A percentile compares a stretch with the other conserved stretches of the same genome.
Conservation (phyloP, 805 yeast genomes). For the Myxozyma monticola region DNA sequence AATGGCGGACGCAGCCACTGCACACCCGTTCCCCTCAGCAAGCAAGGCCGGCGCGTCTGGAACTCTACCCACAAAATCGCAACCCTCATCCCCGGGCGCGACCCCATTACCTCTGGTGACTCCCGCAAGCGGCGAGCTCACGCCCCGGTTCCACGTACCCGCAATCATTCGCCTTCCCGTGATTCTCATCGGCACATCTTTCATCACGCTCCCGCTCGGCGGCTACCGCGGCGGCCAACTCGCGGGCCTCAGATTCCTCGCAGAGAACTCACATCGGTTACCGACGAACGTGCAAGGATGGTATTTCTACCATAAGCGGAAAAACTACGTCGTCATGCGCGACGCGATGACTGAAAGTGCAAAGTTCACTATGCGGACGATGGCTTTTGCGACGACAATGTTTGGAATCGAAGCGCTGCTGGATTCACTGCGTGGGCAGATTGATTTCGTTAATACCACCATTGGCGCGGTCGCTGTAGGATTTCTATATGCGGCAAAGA, state of each 20-base stretch:
- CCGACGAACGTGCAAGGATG: conserved; percentile 80
- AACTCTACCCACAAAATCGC: no score
- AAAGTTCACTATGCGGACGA: conserved; percentile 2
- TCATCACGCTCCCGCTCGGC: conserved; percentile 45
- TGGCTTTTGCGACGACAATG: conserved; percentile 9
- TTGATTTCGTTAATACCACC: conserved; percentile 65
- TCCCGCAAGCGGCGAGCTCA: no score
- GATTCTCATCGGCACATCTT: conserved; percentile 2
- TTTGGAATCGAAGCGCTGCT: conserved; percentile 61
- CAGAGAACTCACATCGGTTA: conserved; percentile 78
- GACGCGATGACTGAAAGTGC: conserved; percentile 45
- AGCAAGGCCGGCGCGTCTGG: no score
- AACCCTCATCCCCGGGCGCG: no score
- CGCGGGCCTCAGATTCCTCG: conserved; percentile 62
- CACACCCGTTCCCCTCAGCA: no score
- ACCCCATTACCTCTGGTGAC: no score
- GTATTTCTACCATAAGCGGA: conserved; percentile 84
- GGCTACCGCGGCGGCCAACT: conserved; percentile 57
- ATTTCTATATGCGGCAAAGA: conserved; percentile 49
- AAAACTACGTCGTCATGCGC: conserved; percentile 69
- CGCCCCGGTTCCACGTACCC: conserved; percentile 12
- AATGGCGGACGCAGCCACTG: no score
- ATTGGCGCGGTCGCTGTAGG: conserved; percentile 57
- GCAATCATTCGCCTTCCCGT: conserved; percentile 16
- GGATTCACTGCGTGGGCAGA: conserved; percentile 53